Percentiles rank a stretch among this genome's conserved stretches.
phyloP scores from a whole-genome alignment of 805 yeast species.

The Ogataea methylovora region DNA sequence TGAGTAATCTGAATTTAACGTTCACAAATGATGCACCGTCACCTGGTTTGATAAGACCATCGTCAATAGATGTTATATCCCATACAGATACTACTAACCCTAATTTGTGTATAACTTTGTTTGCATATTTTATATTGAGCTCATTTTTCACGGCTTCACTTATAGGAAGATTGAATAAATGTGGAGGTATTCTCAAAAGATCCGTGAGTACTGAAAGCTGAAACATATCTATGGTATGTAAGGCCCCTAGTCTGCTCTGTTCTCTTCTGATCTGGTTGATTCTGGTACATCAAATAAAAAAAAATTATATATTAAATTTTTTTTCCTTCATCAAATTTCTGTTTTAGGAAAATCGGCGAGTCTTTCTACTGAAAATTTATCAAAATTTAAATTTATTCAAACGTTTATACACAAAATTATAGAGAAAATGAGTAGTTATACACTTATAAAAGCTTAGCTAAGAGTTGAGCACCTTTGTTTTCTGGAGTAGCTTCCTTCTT shows the following conservation, averaged over 20 bases:
- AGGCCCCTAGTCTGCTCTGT: no score
- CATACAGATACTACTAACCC: conserved; percentile 83
- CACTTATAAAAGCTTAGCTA: conserved; percentile 28
- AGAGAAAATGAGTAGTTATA: background rate
- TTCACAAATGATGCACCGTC: conserved; percentile 85
- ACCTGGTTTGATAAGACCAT: conserved; percentile 87
- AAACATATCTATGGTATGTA: no score
- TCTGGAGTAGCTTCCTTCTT: conserved; percentile 30
- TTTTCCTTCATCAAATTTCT: no score
- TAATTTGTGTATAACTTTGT: conserved; percentile 72
- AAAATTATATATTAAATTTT: no score
- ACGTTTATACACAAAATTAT: background rate
- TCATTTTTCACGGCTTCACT: conserved; percentile 71
- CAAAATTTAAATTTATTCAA: no score
- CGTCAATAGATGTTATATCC: conserved; percentile 76
- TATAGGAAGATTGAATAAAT: conserved; percentile 65
- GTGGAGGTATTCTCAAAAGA: conserved; percentile 83
- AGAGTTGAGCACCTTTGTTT: conserved; percentile 61
- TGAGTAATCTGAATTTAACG: conserved; percentile 64
- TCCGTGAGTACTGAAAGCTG: conserved; percentile 76
- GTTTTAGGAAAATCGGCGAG: no score
- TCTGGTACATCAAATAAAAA: no score
- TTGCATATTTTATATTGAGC: conserved; percentile 76
- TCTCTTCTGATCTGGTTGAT: no score
- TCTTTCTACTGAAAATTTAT: no score